Base-by-base conservation (phyloP, 176 grass and related monocot species). In the Dactylis glomerata region DNA sequence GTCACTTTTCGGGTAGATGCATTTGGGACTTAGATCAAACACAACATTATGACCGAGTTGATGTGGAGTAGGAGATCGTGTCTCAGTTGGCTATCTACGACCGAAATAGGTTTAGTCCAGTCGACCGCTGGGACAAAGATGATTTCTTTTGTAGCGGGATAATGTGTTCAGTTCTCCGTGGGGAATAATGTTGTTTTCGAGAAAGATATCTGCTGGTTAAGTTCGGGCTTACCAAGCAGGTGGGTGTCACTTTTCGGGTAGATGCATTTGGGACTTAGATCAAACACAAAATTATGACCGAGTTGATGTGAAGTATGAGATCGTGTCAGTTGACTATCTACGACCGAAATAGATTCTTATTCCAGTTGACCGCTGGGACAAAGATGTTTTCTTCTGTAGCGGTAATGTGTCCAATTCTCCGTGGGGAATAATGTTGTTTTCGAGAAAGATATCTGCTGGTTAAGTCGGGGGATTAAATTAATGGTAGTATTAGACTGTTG, bases 221-320 rank as follows among this genome's bases (percentile, higher is more conserved):
- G 1, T 46, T n/a, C n/a, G n/a, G n/a, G n/a, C n/a, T 97, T 61
- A 92, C 86, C 20, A 97, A 97, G 80, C 94, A 97, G 94, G 94
- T 93, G 3, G 79, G 77, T 79, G 32, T 12, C 36, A 4, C 58
- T 90, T 77, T 54, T 8, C 32, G 4, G 4, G 65, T 78, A 26
- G 23, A 52, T 82, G 47, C 10, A 37, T 12, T 77, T 70, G 28
- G 64, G 63, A 77, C 81, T 73, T 32, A 26, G 73, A 82, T 82
- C 71, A 31, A 56, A 26, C 8, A 17, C 13, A 10, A 37, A 10
- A 27, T 15, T 73, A 55, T 1, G 56, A 38, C 33, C 51, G 8
- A 6, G 13, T 52, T 10, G 13, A n/a, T 40, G 36, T 71, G 6
- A 42, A 84, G 5, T 42, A 20, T 49, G 34, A 84, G 4, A 19